phyloP scores from a whole-genome alignment of 352 stramenopile genomes.

The Pythium monospermum region DNA sequence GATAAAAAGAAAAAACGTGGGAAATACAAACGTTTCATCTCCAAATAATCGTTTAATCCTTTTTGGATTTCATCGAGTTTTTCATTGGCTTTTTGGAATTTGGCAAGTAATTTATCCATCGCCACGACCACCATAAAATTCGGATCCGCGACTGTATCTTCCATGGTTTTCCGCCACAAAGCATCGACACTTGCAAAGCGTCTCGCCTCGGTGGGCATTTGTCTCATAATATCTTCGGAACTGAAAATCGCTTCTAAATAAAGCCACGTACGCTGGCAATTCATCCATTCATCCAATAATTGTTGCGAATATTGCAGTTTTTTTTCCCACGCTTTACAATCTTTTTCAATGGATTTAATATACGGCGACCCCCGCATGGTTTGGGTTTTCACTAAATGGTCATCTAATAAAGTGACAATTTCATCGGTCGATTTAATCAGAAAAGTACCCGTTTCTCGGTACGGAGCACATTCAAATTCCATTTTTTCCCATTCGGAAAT shows the following conservation, averaged over 20 bases:
- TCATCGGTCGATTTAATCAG: conserved; percentile 85
- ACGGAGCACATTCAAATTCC: conserved; percentile 90
- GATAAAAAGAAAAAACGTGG: conserved; percentile 95
- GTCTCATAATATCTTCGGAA: conserved; percentile 94
- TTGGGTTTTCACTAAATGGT: conserved; percentile 94
- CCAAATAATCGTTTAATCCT: conserved; percentile 80
- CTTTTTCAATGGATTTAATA: conserved; percentile 92
- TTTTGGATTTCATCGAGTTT: conserved; percentile 95
- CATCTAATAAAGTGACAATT: conserved; percentile 90
- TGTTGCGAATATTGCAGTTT: conserved; percentile 87
- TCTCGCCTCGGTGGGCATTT: conserved; percentile 91
- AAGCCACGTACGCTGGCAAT: conserved; percentile 92
- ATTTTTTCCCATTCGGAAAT: conserved; percentile 92
- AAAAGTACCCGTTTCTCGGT: conserved; percentile 92
- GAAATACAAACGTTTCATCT: conserved; percentile 86
- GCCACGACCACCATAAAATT: conserved; percentile 88
- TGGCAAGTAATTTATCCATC: conserved; percentile 88
- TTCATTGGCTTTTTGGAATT: conserved; percentile 92
- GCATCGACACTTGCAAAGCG: conserved; percentile 88
- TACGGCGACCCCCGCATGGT: conserved; percentile 94
- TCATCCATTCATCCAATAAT: conserved; percentile 94
- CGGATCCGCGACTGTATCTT: conserved; percentile 83
- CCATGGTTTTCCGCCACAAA: conserved; percentile 91
- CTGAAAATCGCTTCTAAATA: conserved; percentile 96
- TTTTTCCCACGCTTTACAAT: conserved; percentile 87